phyloP scores from a whole-genome alignment of 2,329 filamentous ascomycete species.

The Diplodia corticola region DNA sequence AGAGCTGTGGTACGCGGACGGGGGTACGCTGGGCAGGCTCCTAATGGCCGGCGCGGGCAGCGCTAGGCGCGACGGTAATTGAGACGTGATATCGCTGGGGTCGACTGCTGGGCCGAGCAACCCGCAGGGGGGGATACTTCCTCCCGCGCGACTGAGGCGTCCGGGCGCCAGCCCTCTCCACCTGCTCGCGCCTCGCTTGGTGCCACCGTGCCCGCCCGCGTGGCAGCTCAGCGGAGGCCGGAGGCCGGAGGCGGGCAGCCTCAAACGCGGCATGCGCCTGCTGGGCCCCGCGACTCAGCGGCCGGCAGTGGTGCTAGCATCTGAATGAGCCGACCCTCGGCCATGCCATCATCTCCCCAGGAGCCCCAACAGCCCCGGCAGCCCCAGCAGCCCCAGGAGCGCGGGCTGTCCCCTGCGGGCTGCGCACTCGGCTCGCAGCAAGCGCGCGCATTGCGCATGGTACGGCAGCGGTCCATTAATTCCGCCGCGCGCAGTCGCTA shows the following conservation, averaged over 20 bases:
- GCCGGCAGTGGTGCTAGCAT: neutral
- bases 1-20: conserved; percentile 17
- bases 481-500: conserved; percentile 3
- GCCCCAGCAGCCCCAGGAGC: neutral
- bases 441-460: neutral
- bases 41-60: conserved; percentile 15
- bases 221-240: neutral
- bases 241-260: too few relatives aligned
- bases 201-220: conserved; percentile 1
- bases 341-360: conserved; percentile 11
- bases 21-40: conserved; percentile 21
- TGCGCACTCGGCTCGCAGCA: neutral
- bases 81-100: conserved; percentile 10
- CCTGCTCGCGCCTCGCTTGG: neutral
- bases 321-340: neutral
- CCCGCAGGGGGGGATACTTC: conserved; percentile 6
- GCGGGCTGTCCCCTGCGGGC: neutral
- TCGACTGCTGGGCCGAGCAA: conserved; percentile 6
- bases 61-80: conserved; percentile 19
- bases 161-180: conserved; percentile 12
- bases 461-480: conserved; percentile 14
- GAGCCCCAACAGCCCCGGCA: neutral
- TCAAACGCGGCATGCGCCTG: neutral
- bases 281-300: neutral
- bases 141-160: conserved; percentile 4